Evolutionary conservation across 176 grass and related monocot species (phyloP).

Genomic region (Ensete glaucum): DNA sequence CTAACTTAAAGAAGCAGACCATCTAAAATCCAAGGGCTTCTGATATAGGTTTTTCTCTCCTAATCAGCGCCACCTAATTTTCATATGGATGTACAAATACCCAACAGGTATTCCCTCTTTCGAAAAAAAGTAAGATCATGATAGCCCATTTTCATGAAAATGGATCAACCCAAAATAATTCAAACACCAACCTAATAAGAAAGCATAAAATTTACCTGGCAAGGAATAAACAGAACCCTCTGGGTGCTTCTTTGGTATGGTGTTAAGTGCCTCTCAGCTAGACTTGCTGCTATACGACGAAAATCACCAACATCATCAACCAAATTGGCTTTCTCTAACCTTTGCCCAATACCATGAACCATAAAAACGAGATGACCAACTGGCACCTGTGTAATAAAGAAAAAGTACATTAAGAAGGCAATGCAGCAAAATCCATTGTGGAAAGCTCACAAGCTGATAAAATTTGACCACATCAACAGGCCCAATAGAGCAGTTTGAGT

Average conservation of each 20-base stretch:
- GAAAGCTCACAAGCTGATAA: neutral
- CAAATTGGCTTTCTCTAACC: constrained; percentile 95
- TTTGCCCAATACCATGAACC: constrained; percentile 97
- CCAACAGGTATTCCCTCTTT: neutral
- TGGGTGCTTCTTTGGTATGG: constrained; percentile 93
- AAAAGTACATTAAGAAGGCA: neutral
- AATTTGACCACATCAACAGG: neutral
- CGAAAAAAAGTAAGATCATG: neutral
- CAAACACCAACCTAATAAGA: neutral
- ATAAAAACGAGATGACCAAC: constrained; percentile 96
- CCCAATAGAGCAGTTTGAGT: neutral
- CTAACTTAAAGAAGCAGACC: no score
- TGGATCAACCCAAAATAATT: neutral
- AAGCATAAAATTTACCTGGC: constrained; percentile 53
- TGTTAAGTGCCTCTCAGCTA: constrained; percentile 87
- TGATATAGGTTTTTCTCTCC: neutral
- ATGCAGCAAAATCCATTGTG: neutral
- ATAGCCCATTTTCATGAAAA: neutral
- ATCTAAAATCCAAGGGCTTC: no score
- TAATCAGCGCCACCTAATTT: neutral
- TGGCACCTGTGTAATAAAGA: constrained; percentile 60
- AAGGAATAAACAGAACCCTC: constrained; percentile 94
- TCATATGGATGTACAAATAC: neutral
- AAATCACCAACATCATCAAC: constrained; percentile 99
- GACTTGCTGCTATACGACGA: constrained; percentile 58